Evolutionary conservation across 2,329 filamentous ascomycete species (phyloP), one percentile per base, ranked within the genome.

Genomic region (Achaetomium macrosporum): DNA sequence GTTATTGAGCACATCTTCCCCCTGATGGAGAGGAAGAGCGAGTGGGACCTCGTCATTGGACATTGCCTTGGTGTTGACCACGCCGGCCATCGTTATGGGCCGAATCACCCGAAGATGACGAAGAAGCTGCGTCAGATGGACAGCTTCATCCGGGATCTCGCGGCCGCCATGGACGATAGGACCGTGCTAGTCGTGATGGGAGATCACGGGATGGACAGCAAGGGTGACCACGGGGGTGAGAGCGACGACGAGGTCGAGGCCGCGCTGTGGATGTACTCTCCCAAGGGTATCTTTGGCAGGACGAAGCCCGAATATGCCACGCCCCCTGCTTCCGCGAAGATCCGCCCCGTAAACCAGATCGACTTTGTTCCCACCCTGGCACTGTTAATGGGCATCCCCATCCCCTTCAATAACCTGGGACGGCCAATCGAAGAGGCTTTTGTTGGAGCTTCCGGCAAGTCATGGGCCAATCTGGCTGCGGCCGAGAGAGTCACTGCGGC

Each of bases 241-340:
- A 96, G 92, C 31, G 89, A 96, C 61, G 90, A 97, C 59, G 93
- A 99, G 68, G 82, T 99, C 7, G 84, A 99, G 69, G 90, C 93
- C 51, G 90, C 93, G 2, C 70, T 99, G 43, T 99, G 93, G 92
- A 95, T 99, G 90, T 99, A 97, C 68, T 95, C 93, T 1, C 95
- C 91, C 69, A 85, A 82, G 61, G 83, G 84, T 0, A 69, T 88
- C 10, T 99, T 99, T 68, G 93, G 93, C 15, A 84, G 90, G 37
- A 87, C 82, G 1, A 76, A 81, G 45, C 72, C 81, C 3, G 78
- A 82, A 6, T 79, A 77, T 59, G 66, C 71, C 13, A 72, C 75
- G 17, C 84, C 83, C 16, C 84, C 82, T 7, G 69, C 73, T n/a
- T 88, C 80, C 19, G 90, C 91, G 39, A 95, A 93, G 67, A 80